Percentiles rank a stretch among this genome's conserved stretches.
Conservation (phyloP, 2,329 filamentous ascomycete species). For the Exophiala bonariae region DNA sequence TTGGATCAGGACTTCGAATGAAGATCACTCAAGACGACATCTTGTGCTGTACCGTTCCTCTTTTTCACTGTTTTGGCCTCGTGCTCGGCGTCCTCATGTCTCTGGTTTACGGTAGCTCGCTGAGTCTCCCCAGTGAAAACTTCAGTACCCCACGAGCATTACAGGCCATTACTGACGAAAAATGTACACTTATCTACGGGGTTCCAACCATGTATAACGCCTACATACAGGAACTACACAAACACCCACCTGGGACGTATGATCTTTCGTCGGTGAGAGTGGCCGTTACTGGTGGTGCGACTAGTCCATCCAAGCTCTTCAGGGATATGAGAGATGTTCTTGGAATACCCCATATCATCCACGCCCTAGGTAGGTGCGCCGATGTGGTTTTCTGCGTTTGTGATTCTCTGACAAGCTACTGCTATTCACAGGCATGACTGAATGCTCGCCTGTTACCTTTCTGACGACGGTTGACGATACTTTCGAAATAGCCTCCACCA, state of each 20-base stretch:
- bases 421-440: slow-evolving; percentile 98
- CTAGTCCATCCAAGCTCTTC: no score
- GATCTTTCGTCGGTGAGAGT: no score
- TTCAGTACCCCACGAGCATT: slow-evolving; percentile 78
- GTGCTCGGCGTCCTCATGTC: slow-evolving; percentile 95
- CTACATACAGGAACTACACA: no score
- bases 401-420: no score
- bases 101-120: slow-evolving; percentile 73
- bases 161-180: slow-evolving; percentile 27
- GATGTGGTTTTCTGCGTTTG: no score
- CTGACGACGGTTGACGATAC: slow-evolving; percentile 83
- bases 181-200: slow-evolving; percentile 40
- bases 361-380: no score
- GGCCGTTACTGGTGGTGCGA: no score
- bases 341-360: no score
- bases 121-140: slow-evolving; percentile 81
- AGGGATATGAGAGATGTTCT: no score
- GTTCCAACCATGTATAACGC: slow-evolving; percentile 25
- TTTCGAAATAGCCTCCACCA: slow-evolving; percentile 67
- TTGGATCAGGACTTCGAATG: slow-evolving; percentile 81
- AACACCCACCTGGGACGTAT: no score
- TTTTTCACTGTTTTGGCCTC: slow-evolving; percentile 75
- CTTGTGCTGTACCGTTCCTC: slow-evolving; percentile 61
- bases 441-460: slow-evolving; percentile 68
- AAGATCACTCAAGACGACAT: slow-evolving; percentile 69